phyloP scores from a whole-genome alignment of 75 land plant species.

The Picea glauca region DNA sequence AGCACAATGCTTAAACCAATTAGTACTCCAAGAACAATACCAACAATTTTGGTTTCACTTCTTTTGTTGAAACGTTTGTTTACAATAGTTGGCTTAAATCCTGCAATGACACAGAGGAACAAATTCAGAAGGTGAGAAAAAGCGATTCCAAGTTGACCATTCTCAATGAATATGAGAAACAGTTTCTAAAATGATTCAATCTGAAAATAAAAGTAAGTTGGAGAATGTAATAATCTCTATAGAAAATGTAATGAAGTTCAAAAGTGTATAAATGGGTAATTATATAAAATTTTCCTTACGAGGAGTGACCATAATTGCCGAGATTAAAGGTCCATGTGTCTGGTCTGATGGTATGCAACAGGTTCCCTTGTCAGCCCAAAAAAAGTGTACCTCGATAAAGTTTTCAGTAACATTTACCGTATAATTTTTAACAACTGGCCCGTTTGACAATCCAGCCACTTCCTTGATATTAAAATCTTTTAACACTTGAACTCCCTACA shows the following conservation, averaged over 20 bases:
- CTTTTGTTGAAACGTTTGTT: background rate
- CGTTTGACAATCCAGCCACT: background rate
- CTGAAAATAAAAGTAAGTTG: background rate
- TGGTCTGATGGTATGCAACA: constrained; percentile 5
- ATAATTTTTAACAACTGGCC: background rate
- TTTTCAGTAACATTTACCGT: constrained; percentile 6
- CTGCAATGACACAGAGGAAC: background rate
- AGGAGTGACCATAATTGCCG: constrained; percentile 14
- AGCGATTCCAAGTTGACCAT: background rate
- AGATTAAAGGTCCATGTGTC: constrained; percentile 17
- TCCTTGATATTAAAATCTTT: constrained; percentile 13
- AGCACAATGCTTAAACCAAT: background rate
- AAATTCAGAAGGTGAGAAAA: background rate
- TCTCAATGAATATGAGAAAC: background rate
- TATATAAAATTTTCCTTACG: background rate
- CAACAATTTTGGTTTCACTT: background rate
- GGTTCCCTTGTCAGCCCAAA: constrained; percentile 16
- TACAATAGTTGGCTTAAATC: background rate
- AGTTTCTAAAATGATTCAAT: background rate
- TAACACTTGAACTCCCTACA: constrained; percentile 12
- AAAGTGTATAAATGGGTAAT: background rate
- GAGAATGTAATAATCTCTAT: background rate
- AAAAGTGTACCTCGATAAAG: constrained; percentile 14
- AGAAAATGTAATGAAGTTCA: background rate
- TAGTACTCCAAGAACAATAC: background rate